These are phyloP conservation scores for Euphorbia peplus DNA, from an alignment of 345 rosid genomes.

Conservation along the genomic window DNA sequence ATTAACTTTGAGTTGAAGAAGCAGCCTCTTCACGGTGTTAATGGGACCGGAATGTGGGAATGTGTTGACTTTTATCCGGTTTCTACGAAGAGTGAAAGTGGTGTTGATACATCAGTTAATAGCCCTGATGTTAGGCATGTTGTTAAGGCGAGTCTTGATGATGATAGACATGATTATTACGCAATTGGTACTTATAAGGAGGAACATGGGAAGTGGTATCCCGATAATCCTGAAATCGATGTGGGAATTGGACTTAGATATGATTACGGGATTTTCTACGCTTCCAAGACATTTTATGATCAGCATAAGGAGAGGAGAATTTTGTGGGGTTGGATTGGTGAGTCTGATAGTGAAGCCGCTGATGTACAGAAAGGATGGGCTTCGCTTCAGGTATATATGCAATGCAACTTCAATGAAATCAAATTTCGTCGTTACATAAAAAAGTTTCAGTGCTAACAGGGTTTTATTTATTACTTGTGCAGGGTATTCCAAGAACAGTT, in stretches of 20 bases:
- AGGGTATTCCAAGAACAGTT: constrained; percentile 80
- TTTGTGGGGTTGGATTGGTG: constrained; percentile 76
- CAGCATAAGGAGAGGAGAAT: constrained; percentile 46
- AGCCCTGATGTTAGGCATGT: constrained; percentile 56
- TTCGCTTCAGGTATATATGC: constrained; percentile 63
- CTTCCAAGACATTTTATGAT: constrained; percentile 69
- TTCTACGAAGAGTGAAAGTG: constrained; percentile 27
- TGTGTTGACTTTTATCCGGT: constrained; percentile 74
- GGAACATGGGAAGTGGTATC: constrained; percentile 38
- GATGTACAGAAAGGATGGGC: constrained; percentile 76
- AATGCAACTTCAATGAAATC: not conserved
- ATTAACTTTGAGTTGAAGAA: constrained; percentile 36
- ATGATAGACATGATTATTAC: constrained; percentile 60
- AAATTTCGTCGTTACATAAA: not conserved
- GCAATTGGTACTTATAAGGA: constrained; percentile 60
- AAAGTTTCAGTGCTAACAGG: no score
- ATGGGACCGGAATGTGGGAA: constrained; percentile 92
- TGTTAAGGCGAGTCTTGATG: constrained; percentile 56
- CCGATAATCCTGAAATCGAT: constrained; percentile 53
- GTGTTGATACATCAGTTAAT: constrained; percentile 53
- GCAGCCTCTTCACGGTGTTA: constrained; percentile 53
- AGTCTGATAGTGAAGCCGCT: constrained; percentile 58
- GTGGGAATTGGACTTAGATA: constrained; percentile 65
- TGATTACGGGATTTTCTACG: constrained; percentile 67
- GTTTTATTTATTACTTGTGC: constrained; percentile 6